These are phyloP conservation scores for Vaccinium darrowii DNA, from an alignment of 148 eudicot species.

Conservation along the genomic window DNA sequence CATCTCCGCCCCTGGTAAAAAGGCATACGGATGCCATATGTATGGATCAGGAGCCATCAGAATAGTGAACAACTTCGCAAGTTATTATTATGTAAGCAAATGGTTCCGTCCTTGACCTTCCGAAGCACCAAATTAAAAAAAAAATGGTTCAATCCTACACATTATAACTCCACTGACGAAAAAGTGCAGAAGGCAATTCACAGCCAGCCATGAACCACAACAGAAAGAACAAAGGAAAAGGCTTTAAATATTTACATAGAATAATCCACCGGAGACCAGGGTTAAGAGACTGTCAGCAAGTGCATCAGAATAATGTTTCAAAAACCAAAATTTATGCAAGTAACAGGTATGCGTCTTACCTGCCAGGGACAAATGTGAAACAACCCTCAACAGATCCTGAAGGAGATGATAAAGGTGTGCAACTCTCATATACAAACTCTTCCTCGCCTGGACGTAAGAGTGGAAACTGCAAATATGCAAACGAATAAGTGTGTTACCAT, in stretches of 20 bases:
- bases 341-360: constrained; percentile 33
- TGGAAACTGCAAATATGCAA: constrained; percentile 62
- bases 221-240: neutral
- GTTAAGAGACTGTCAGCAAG: neutral
- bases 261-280: neutral
- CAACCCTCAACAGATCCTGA: constrained; percentile 82
- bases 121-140: no score
- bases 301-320: neutral
- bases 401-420: constrained; percentile 33
- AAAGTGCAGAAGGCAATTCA: neutral
- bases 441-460: constrained; percentile 62
- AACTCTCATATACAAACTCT: constrained; percentile 89
- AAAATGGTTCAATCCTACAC: neutral
- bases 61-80: neutral
- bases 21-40: neutral
- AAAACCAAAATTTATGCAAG: neutral
- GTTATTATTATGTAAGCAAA: neutral
- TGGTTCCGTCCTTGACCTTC: neutral
- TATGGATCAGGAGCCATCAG: neutral
- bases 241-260: neutral
- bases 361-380: constrained; percentile 87
- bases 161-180: neutral
- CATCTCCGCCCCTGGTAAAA: no score
- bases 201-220: neutral
- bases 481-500: neutral